Base-by-base conservation (phyloP, 2,329 filamentous ascomycete species). In the Botrytis squamosa region DNA sequence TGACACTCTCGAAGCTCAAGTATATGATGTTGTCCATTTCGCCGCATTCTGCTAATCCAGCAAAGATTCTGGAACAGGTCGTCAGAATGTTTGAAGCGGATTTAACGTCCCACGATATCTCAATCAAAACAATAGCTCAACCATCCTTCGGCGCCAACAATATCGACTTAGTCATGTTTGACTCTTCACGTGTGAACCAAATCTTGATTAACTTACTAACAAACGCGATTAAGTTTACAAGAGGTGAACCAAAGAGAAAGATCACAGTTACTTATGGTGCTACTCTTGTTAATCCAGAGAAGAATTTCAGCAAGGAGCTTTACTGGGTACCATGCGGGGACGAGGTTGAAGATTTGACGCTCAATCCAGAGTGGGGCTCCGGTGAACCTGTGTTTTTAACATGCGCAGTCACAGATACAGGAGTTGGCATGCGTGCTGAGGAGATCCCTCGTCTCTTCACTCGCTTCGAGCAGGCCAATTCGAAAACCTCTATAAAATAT, bases 141-240 rank as follows among this genome's bases (percentile, higher is more conserved):
- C 80, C 86, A 38, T 91, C 90, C 0, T 91, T 91, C 78, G 83
- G 83, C 18, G 83, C 85, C 2, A 83, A 90, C 4, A 83, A 83
- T 0, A 84, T 92, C 59, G 88, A 91, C 52, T 94, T 89, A 85
- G 88, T 94, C 12, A 82, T 86, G 33, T 83, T 94, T 46, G 93
- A 96, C 80, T 90, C 93, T 0, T 92, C 91, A 22, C 87, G 93
- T 38, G 89, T 95, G 65, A 88, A 93, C 70, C 93, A 96, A 81
- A 91, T 95, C 1, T 85, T 95, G 9, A 94, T 95, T 80, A 96
- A 95, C 77, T 85, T 96, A 3, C 88, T 93, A 25, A 93, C 92
- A 5, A 95, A 95, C 78, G 92, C 92, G 0, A 90, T 96, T 81
- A 95, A 95, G 79, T 96, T 95, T 80, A 96, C 93, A 0, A 90